phyloP scores from a whole-genome alignment of 345 rosid species.

The Dipteronia dyeriana region DNA sequence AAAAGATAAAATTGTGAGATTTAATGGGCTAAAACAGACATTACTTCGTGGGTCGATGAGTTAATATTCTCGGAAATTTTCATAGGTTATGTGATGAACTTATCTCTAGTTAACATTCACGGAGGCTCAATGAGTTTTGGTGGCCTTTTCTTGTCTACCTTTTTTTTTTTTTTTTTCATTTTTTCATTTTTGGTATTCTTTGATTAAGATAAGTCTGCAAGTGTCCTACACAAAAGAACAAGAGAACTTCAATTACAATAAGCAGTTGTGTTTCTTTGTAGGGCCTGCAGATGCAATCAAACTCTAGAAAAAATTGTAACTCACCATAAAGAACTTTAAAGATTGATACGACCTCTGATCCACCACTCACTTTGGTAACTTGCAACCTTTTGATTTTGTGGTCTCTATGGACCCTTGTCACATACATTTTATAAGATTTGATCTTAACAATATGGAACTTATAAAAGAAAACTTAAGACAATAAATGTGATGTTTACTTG shows the following conservation, averaged over 20 bases:
- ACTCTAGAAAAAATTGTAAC: constrained; percentile 24
- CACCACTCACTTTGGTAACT: constrained; percentile 11
- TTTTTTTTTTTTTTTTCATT: neutral
- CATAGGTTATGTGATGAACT: neutral
- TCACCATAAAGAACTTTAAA: constrained; percentile 28
- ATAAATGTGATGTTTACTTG: neutral
- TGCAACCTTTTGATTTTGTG: neutral
- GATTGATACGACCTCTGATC: constrained; percentile 49
- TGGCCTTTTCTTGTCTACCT: constrained; percentile 36
- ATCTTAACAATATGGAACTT: neutral
- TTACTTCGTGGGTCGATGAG: too few relatives aligned
- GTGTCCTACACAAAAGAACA: constrained; percentile 39
- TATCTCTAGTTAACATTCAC: constrained; percentile 4
- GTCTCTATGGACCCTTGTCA: neutral
- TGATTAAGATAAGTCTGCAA: constrained; percentile 6
- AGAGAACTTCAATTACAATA: constrained; percentile 30
- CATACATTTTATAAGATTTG: neutral
- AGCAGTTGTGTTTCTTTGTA: constrained; percentile 28
- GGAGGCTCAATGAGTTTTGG: constrained; percentile 21
- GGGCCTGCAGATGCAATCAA: constrained; percentile 32
- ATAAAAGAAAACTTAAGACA: neutral
- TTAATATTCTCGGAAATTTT: too few relatives aligned
- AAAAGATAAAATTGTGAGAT: too few relatives aligned
- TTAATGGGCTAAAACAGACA: too few relatives aligned
- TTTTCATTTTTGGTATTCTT: neutral